Evolutionary conservation across 164 flowering plant genomes (phyloP), one percentile per base, ranked within the genome.

Genomic region (Nymphaea colorata): DNA sequence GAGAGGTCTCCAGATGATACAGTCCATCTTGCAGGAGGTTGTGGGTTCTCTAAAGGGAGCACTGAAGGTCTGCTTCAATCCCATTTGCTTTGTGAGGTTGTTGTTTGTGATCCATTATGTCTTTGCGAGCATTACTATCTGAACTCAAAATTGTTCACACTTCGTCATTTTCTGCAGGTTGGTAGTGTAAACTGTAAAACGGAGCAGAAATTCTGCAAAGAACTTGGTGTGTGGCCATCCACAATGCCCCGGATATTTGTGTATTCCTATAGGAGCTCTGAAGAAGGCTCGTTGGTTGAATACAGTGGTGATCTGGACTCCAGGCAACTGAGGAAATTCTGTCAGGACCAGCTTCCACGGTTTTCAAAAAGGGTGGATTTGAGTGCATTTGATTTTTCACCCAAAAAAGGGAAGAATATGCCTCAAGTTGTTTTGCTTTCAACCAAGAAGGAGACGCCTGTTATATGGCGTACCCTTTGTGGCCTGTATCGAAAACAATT

Each of bases 401-500:
- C 70, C 53, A 68, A 70, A 41, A 36, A 17, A 17, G 71, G 5
- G 3, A 82, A 74, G 64, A 72, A 64, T 59, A 72, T 83, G 42
- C 96, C 96, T 43, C 81, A 77, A 66, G 89, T 93, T 57, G 71
- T 93, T 76, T 87, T 93, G 69, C 82, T 93, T 66, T 91, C 98
- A n/a, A 78, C 88, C 66, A 91, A 89, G 77, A 93, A 85, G 66
- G 88, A 85, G 68, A 91, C 97, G 36, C 97, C 98, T 59, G 85
- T 84, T 36, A 91, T 93, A 60, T 93, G 98, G 98, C 93, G 94
- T 76, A 88, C 75, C 63, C 89, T 93, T 14, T 86, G 94, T 75
- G 98, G 98, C 64, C 74, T 91, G 76, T 88, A 81, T 70, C 89
- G 42, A 75, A 88, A 80, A 66, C 87, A 81, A 62, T 76, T 90